These are phyloP conservation scores for Hylodesmum podocarpum DNA, from an alignment of 306 rosid species.

Conservation along the genomic window DNA sequence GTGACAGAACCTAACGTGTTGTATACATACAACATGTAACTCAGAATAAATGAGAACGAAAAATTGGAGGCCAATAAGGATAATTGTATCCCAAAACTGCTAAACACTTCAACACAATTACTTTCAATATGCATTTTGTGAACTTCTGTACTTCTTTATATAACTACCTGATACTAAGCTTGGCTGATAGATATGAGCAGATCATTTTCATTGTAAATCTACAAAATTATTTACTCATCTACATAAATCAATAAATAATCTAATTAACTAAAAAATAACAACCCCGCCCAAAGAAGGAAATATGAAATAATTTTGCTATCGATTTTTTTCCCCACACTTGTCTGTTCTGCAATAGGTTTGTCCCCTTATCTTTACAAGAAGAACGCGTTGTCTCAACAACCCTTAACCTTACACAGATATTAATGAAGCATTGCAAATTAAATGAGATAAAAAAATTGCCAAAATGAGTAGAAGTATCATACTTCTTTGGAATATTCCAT, in stretches of 20 bases:
- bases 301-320: background rate
- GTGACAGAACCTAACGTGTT: background rate
- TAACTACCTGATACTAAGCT: background rate
- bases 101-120: background rate
- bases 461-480: slow-evolving; percentile 8
- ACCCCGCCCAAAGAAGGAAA: background rate
- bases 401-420: background rate
- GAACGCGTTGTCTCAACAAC: background rate
- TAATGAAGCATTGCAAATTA: background rate
- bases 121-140: background rate
- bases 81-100: background rate
- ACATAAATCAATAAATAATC: background rate
- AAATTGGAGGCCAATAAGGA: background rate
- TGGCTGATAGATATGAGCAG: background rate
- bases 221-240: background rate
- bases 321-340: background rate
- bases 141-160: background rate
- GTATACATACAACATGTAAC: background rate
- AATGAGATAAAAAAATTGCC: background rate
- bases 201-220: background rate
- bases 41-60: background rate
- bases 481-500: slow-evolving; percentile 82
- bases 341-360: background rate
- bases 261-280: background rate
- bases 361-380: background rate